A percentile compares a stretch with the other conserved stretches of the same genome.
phyloP scores from a whole-genome alignment of 495 filamentous ascomycete genomes.

The Oidiodendron maius region DNA sequence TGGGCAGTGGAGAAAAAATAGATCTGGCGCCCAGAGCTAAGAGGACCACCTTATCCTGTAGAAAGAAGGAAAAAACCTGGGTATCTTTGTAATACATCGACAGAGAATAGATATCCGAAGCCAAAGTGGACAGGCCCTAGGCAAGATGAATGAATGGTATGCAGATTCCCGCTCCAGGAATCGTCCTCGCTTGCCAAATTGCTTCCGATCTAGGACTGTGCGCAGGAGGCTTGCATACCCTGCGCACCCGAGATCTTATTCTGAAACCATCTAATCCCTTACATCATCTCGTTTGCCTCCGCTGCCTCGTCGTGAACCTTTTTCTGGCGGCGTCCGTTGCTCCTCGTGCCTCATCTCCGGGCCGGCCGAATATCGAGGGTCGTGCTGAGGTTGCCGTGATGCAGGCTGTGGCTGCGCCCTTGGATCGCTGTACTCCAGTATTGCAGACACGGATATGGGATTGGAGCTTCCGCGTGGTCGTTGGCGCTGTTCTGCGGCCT shows the following conservation, averaged over 20 bases:
- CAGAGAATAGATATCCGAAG: neutral
- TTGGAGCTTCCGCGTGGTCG: constrained; percentile 18
- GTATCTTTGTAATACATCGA: constrained; percentile 18
- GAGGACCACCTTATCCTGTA: too few relatives aligned
- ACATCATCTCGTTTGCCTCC: constrained; percentile 24
- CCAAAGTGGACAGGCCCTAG: too few relatives aligned
- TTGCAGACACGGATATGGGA: constrained; percentile 19
- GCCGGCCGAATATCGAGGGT: constrained; percentile 20
- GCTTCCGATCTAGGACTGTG: too few relatives aligned
- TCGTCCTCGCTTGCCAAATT: too few relatives aligned
- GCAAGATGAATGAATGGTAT: too few relatives aligned
- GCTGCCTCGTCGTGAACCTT: constrained; percentile 12
- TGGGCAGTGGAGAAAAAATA: too few relatives aligned
- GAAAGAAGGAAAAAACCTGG: too few relatives aligned
- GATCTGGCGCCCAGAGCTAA: too few relatives aligned
- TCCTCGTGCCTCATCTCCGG: constrained; percentile 24
- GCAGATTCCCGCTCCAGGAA: too few relatives aligned
- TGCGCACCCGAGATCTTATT: too few relatives aligned
- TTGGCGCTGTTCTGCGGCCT: constrained; percentile 12
- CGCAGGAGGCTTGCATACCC: too few relatives aligned
- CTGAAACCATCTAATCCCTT: constrained; percentile 24
- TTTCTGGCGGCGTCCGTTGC: constrained; percentile 18
- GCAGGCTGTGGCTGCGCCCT: constrained; percentile 11
- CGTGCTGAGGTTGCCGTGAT: constrained; percentile 14
- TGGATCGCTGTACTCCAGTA: constrained; percentile 17